Evolutionary conservation across 768 basidiomycete genomes (phyloP).

Genomic region (Fomitopsis pulvina): DNA sequence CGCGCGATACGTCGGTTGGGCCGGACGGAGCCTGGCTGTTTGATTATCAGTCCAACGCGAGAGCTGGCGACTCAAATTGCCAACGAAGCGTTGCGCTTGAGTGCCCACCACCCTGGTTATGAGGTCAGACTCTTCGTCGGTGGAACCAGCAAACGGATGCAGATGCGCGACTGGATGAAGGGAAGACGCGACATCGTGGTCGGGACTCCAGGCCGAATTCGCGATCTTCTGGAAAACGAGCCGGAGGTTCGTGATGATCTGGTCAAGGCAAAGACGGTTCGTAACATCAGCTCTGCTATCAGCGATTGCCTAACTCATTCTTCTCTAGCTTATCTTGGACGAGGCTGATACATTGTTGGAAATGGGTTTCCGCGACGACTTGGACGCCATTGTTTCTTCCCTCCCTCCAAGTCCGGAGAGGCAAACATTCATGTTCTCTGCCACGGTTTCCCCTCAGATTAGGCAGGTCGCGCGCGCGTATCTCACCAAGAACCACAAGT

Average conservation of each 20-base stretch:
- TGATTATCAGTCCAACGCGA: slow-evolving; percentile 86
- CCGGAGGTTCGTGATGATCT: slow-evolving; percentile 49
- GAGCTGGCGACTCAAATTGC: slow-evolving; percentile 90
- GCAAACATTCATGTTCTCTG: slow-evolving; percentile 92
- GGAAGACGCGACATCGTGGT: slow-evolving; percentile 78
- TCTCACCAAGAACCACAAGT: slow-evolving; percentile 54
- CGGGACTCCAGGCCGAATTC: slow-evolving; percentile 82
- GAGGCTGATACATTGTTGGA: slow-evolving; percentile 89
- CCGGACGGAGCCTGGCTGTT: slow-evolving; percentile 50
- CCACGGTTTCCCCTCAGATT: slow-evolving; percentile 72
- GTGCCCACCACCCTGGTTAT: slow-evolving; percentile 53
- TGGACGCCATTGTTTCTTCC: slow-evolving; percentile 59
- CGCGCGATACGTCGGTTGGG: slow-evolving; percentile 34
- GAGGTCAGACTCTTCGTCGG: slow-evolving; percentile 75
- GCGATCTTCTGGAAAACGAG: slow-evolving; percentile 62
- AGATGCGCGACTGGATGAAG: slow-evolving; percentile 61
- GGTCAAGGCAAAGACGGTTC: slow-evolving; percentile 48
- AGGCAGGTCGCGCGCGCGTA: slow-evolving; percentile 59
- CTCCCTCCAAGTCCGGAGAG: slow-evolving; percentile 59
- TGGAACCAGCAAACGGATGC: slow-evolving; percentile 57
- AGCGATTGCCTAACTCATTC: background rate
- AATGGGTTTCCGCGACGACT: slow-evolving; percentile 88
- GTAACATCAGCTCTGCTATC: background rate
- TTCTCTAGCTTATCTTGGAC: slow-evolving; percentile 73
- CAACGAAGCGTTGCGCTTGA: slow-evolving; percentile 66